Percentiles rank a stretch among this genome's conserved stretches.
Evolutionary conservation across 495 filamentous ascomycete genomes (phyloP).

Genomic region (Podospora fimiseda): DNA sequence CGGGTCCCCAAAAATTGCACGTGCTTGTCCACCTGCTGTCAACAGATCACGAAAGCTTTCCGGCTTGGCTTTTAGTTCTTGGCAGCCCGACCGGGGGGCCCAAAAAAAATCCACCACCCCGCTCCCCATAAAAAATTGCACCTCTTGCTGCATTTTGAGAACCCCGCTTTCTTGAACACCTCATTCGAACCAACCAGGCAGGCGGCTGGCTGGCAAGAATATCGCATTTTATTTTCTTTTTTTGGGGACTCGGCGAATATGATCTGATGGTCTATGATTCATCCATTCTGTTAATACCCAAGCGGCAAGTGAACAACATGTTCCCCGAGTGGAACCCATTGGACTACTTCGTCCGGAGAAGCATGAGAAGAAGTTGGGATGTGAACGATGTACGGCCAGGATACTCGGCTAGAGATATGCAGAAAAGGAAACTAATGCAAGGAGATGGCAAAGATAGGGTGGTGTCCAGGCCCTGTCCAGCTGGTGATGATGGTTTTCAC

Average conservation of each 20-base stretch:
- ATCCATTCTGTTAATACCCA: too few species aligned
- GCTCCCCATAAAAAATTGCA: not conserved
- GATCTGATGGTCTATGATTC: too few species aligned
- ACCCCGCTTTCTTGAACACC: not conserved
- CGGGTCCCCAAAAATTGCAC: too few species aligned
- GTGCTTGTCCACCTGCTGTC: too few species aligned
- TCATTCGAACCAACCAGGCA: not conserved
- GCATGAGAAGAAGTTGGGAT: not conserved
- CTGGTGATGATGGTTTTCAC: slow-evolving; percentile 1
- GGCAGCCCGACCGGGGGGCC: not conserved
- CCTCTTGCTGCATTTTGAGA: too few species aligned
- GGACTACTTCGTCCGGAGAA: not conserved
- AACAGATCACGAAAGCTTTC: not conserved
- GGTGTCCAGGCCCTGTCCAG: too few species aligned
- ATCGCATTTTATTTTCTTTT: not conserved
- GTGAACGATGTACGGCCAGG: not conserved
- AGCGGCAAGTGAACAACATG: not conserved
- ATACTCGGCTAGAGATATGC: slow-evolving; percentile 5
- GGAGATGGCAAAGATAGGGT: slow-evolving; percentile 6
- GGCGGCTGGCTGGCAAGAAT: too few species aligned
- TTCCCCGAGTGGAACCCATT: not conserved
- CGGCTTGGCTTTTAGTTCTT: not conserved
- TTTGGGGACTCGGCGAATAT: too few species aligned
- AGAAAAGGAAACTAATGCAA: slow-evolving; percentile 25
- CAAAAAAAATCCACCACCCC: not conserved